A percentile compares a stretch with the other conserved stretches of the same genome.
phyloP scores from a whole-genome alignment of 2,329 filamentous ascomycete genomes.

The Zymoseptoria brevis region DNA sequence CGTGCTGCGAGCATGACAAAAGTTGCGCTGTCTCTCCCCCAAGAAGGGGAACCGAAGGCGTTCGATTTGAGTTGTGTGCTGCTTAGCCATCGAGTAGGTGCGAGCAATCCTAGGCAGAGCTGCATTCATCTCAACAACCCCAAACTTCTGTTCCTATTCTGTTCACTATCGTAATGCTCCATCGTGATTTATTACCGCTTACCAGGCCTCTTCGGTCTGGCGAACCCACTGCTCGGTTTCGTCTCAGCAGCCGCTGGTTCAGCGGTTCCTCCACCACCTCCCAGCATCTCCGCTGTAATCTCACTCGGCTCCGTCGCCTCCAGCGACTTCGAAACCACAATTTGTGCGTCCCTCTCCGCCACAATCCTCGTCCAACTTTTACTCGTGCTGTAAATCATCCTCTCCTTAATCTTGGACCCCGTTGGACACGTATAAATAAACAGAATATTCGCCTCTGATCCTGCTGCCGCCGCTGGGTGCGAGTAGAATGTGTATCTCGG shows the following conservation, averaged over 20 bases:
- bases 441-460: conserved; percentile 49
- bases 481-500: conserved; percentile 74
- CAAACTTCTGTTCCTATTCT: background rate
- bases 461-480: conserved; percentile 39
- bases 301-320: conserved; percentile 60
- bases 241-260: conserved; percentile 52
- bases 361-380: conserved; percentile 52
- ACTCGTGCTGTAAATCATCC: conserved; percentile 69
- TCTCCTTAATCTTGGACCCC: conserved; percentile 66
- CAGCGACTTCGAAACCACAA: conserved; percentile 61
- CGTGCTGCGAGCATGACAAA: background rate
- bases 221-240: conserved; percentile 62
- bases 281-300: conserved; percentile 58
- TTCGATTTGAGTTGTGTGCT: background rate
- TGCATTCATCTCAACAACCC: background rate
- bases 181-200: conserved; percentile 34
- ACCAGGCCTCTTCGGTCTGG: conserved; percentile 71
- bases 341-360: conserved; percentile 57
- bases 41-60: background rate
- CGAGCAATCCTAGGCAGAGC: conserved; percentile 14
- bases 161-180: background rate
- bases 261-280: conserved; percentile 22
- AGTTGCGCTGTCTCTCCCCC: background rate
- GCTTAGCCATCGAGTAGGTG: conserved; percentile 10
- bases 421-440: conserved; percentile 79